phyloP scores from a whole-genome alignment of 2,329 filamentous ascomycete genomes.

The Zymoseptoria pseudotritici region DNA sequence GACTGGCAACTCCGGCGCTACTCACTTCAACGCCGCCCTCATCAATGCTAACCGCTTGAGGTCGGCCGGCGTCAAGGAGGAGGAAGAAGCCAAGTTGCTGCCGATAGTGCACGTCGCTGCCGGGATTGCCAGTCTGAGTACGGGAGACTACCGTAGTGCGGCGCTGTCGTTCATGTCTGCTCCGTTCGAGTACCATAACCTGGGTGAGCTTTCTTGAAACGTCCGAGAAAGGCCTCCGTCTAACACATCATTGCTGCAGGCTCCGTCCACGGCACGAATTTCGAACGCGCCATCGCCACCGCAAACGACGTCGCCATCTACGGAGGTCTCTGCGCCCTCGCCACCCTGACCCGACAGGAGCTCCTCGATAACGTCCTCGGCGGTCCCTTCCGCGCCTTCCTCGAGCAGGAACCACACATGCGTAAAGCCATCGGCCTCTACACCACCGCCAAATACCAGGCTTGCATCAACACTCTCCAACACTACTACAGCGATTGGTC shows the following conservation, averaged over 20 bases:
- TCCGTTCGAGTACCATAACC: constrained; percentile 43
- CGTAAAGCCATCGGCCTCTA: constrained; percentile 85
- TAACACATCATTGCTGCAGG: not conserved
- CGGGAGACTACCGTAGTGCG: constrained; percentile 55
- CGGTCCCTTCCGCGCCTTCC: constrained; percentile 75
- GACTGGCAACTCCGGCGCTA: constrained; percentile 8
- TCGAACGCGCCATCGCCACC: constrained; percentile 65
- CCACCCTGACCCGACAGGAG: constrained; percentile 74
- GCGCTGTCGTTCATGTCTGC: constrained; percentile 63
- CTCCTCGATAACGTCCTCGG: constrained; percentile 72
- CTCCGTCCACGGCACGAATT: constrained; percentile 42
- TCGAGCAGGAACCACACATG: constrained; percentile 90
- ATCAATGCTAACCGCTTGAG: constrained; percentile 48
- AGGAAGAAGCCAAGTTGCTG: constrained; percentile 50
- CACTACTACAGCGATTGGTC: constrained; percentile 76
- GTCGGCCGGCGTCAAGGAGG: constrained; percentile 39
- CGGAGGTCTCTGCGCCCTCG: constrained; percentile 80
- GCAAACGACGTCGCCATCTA: constrained; percentile 89
- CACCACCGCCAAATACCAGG: constrained; percentile 80
- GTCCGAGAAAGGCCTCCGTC: not conserved
- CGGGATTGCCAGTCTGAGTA: constrained; percentile 55
- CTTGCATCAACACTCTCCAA: constrained; percentile 75
- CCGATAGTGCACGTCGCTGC: constrained; percentile 59
- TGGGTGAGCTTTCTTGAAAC: constrained; percentile 21
- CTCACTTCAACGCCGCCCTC: constrained; percentile 51